Evolutionary conservation across 495 filamentous ascomycete species (phyloP), one percentile per base, ranked within the genome.

Genomic region (Darksidea phi): DNA sequence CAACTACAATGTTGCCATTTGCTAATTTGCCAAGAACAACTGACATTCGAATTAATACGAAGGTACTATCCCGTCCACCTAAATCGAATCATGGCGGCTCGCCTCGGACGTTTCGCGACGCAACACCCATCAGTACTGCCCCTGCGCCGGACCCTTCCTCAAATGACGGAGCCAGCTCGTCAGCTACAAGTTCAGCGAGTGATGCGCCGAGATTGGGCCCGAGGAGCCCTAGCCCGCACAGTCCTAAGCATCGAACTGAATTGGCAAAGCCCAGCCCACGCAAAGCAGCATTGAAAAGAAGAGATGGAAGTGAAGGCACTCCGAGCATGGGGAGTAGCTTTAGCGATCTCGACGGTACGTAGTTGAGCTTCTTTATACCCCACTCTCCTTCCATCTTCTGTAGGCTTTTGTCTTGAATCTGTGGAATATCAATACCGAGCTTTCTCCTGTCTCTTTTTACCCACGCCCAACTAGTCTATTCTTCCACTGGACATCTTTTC

Each of bases 321-420:
- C 94, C 91, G 0, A 98, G 95, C 66, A 97, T 97, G 88, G 91
- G 93, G 0, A 96, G 91, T 70, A 96, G 92, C 71, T 98, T 95
- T 70, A 96, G 92, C 73, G 94, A 98, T 76, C 78, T 98, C 25
- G 95, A 97, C 73, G 91, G 90, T 93, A 79, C 62, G 79, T 74
- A 38, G 49, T 60, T 28, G 48, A 18, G 13, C 15, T 59, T 46
- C 8, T 34, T 36, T 10, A 4, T 32, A 10, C 10, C 28, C 10
- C 4, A 4, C 4, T 32, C 3, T 32, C 10, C 10, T 32, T 32
- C 28, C 10, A 32, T 32, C 4, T 10, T 32, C 3, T 32, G 28
- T 32, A 32, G 28, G 28, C 28, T 10, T 3, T n/a, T n/a, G n/a
- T n/a, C n/a, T n/a, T n/a, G n/a, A n/a, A n/a, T n/a, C n/a, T n/a